Conservation (phyloP, 192 early-diverging fungal species). For the Gonapodya sp. region DNA sequence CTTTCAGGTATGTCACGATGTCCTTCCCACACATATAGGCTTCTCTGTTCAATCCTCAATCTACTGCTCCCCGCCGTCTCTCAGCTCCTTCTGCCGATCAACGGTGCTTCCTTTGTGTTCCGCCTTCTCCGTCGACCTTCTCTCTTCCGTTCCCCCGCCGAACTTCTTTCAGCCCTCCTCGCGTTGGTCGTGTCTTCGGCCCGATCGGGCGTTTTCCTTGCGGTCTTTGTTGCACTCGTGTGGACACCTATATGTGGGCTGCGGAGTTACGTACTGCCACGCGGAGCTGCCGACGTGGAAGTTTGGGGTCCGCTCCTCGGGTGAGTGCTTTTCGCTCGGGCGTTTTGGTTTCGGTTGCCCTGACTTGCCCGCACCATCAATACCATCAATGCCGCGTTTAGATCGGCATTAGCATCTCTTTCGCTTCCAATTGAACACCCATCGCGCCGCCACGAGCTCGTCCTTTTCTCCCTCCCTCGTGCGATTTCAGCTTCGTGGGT, state of each 20-base stretch:
- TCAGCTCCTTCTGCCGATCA: background rate
- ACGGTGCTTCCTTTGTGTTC: background rate
- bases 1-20: background rate
- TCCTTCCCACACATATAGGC: no score
- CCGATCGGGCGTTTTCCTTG: background rate
- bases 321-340: background rate
- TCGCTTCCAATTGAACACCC: background rate
- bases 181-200: background rate
- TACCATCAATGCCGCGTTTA: no score
- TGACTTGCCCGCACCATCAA: no score
- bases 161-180: background rate
- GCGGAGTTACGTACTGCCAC: background rate
- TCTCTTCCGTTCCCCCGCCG: background rate
- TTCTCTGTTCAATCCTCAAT: background rate
- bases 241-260: background rate
- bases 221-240: background rate
- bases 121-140: no score
- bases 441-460: background rate
- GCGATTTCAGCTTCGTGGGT: background rate
- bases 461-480: background rate
- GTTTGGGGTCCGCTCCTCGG: background rate
- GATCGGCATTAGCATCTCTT: background rate
- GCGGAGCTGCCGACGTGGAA: background rate
- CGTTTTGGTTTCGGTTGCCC: no score
- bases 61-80: background rate